Evolutionary conservation across 495 filamentous ascomycete species (phyloP), one percentile per base, ranked within the genome.

Genomic region (Aspergillus ostianus): DNA sequence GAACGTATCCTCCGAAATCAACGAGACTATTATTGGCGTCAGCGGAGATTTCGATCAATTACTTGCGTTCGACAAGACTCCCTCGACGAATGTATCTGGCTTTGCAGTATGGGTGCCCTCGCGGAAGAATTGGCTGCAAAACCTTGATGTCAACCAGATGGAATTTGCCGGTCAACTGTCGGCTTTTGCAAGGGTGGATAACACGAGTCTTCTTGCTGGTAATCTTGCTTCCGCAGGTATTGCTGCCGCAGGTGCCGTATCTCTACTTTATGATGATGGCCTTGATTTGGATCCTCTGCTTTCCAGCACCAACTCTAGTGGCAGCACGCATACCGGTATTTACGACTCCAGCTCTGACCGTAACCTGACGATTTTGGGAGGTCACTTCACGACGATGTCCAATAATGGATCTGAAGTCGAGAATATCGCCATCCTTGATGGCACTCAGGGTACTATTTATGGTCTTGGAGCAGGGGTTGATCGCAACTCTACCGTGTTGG

Each of bases 21-120:
- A 87, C 12, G 91, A 95, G 70, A 82, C 84, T 6, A 89, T 87
- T 30, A 81, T 98, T 52, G 84, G 87, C 4, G 73, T 99, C 49
- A 95, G 85, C 64, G 94, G 94, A 23, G 80, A 86, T 64, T 99
- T 99, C 70, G 78, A 82, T 21, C 75, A 84, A 59, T 81, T 97
- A 26, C 74, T 87, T 19, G 81, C 84, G 3, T 92, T 89, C 67
- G 85, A 76, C 47, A 77, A 75, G 53, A 88, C 85, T 61, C 64
- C 79, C 12, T 81, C 84, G n/a, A 73, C 85, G 12, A 64, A 81
- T 13, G 88, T 86, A 2, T 68, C 82, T 51, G 91, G 92, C 0
- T 93, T 98, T 67, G 94, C 90, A 29, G 77, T 97, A 23, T 99
- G 94, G 94, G 88, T 98, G n/a, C 91, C 92, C 20, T 94, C 92